Conservation (phyloP, 768 basidiomycete genomes). For the Epithele typhae region DNA sequence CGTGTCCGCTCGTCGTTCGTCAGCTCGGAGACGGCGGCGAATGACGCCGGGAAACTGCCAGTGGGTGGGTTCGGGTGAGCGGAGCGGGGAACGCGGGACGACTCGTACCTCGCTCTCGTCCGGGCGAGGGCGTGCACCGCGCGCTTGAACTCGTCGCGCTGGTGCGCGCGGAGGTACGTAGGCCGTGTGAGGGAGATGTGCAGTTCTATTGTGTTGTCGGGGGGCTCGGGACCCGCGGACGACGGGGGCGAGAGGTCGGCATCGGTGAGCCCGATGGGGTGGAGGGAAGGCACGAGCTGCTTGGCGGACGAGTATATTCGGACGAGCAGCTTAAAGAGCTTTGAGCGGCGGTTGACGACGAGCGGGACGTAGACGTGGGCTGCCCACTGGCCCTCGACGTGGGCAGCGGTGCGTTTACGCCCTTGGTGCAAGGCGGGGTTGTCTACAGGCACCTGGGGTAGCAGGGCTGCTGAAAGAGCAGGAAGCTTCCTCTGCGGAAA, state of each 20-base stretch:
- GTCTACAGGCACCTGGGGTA: constrained; percentile 51
- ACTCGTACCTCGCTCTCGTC: constrained; percentile 36
- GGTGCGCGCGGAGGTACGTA: constrained; percentile 73
- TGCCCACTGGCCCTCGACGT: constrained; percentile 84
- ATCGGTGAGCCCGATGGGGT: constrained; percentile 34
- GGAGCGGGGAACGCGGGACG: too few species aligned
- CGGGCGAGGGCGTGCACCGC: constrained; percentile 53
- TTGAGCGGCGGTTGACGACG: constrained; percentile 36
- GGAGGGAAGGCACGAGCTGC: constrained; percentile 41
- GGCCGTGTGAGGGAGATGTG: constrained; percentile 88
- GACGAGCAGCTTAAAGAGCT: constrained; percentile 43
- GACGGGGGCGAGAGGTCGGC: not conserved
- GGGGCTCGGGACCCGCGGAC: constrained; percentile 9
- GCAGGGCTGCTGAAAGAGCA: constrained; percentile 45
- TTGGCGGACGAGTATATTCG: constrained; percentile 43
- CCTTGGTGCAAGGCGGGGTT: constrained; percentile 84
- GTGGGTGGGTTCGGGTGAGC: too few species aligned
- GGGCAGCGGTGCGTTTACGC: constrained; percentile 65
- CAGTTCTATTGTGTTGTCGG: constrained; percentile 39
- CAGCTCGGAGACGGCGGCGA: constrained; percentile 65
- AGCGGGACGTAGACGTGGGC: constrained; percentile 75
- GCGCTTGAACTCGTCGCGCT: constrained; percentile 66
- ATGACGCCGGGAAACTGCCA: constrained; percentile 66
- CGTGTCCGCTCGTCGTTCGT: constrained; percentile 79
- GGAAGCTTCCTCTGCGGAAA: constrained; percentile 49